Evolutionary conservation across 1,284 basidiomycete genomes (phyloP).

Genomic region (Sporisorium sorghi): DNA sequence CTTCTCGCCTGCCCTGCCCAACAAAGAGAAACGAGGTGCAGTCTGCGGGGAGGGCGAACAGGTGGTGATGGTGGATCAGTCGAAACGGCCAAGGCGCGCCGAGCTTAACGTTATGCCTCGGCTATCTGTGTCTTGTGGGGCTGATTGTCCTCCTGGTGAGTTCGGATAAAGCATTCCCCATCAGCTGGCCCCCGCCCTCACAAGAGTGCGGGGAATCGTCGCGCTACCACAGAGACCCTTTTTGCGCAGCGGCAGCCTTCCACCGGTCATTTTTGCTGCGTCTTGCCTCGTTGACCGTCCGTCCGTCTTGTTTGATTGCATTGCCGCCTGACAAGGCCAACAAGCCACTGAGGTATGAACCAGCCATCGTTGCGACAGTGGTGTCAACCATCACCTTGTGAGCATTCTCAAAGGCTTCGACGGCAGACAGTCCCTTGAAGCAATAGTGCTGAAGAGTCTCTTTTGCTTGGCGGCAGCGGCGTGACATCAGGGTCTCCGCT

Average conservation of each 20-base stretch:
- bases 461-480: neutral
- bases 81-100: neutral
- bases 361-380: no score
- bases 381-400: no score
- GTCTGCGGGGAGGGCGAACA: neutral
- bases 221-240: neutral
- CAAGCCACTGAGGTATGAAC: no score
- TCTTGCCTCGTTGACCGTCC: neutral
- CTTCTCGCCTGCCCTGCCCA: neutral
- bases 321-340: no score
- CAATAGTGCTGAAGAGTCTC: no score
- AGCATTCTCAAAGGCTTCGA: no score
- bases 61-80: neutral
- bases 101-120: no score
- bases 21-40: neutral
- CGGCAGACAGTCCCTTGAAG: no score
- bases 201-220: slow-evolving; percentile 1
- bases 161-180: neutral
- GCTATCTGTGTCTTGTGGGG: no score
- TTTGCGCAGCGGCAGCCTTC: slow-evolving; percentile 10
- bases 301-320: no score
- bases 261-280: neutral
- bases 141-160: no score
- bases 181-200: neutral
- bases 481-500: neutral